Conservation (phyloP, 2,329 filamentous ascomycete species). For the Ophiostoma sp. region DNA sequence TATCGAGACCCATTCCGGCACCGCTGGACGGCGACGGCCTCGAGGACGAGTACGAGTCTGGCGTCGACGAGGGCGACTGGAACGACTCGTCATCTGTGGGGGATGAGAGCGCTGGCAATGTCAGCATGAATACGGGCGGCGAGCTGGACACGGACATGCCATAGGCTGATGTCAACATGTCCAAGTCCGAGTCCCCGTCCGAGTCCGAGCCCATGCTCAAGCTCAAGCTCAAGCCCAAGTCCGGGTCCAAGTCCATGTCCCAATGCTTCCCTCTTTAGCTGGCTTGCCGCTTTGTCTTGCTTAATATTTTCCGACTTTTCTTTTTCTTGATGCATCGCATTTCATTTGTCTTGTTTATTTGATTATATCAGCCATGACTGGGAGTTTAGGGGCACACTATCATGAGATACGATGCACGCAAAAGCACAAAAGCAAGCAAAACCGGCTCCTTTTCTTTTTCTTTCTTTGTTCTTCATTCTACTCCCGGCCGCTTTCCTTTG, state of each 20-base stretch:
- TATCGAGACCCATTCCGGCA: not conserved
- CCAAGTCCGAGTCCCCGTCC: too few relatives aligned
- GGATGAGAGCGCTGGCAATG: not conserved
- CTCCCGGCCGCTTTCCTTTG: not conserved
- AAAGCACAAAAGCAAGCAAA: not conserved
- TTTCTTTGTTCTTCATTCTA: not conserved
- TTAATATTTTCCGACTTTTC: not conserved
- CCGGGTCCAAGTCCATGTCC: too few relatives aligned
- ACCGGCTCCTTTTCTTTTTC: not conserved
- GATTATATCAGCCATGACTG: not conserved
- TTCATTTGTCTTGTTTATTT: not conserved
- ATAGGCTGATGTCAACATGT: not conserved
- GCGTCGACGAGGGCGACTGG: slow-evolving; percentile 13
- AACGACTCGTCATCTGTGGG: slow-evolving; percentile 7
- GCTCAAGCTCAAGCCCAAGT: too few relatives aligned
- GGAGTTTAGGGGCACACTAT: not conserved
- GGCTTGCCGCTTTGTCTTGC: not conserved
- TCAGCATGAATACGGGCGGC: not conserved
- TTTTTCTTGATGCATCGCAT: not conserved
- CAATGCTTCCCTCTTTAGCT: not conserved
- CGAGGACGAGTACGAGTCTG: slow-evolving; percentile 7
- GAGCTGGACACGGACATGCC: slow-evolving; percentile 12
- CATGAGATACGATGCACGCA: slow-evolving; percentile 1
- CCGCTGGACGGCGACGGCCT: not conserved
- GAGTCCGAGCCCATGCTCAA: too few relatives aligned